Evolutionary conservation across 78 protist species (phyloP).

Genomic region (Dictyostelium brefeldianum): DNA sequence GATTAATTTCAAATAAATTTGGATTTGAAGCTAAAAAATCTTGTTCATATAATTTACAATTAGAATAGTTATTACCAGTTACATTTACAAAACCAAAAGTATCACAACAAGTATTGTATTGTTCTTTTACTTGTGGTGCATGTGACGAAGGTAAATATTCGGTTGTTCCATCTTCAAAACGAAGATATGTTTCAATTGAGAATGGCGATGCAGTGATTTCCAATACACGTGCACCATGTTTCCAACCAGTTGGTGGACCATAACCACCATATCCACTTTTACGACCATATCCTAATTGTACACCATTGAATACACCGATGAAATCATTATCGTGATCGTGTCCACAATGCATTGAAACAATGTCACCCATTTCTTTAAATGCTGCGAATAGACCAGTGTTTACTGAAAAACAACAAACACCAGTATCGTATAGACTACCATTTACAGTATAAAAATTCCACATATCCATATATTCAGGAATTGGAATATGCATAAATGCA

Average conservation of each 20-base stretch:
- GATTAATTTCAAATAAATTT: background rate
- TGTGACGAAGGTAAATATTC: background rate
- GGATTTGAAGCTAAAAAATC: background rate
- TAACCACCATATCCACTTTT: slow-evolving; percentile 77
- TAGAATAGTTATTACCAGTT: slow-evolving; percentile 5
- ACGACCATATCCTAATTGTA: slow-evolving; percentile 78
- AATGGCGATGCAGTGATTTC: slow-evolving; percentile 51
- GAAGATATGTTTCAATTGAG: slow-evolving; percentile 45
- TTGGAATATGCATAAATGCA: slow-evolving; percentile 81
- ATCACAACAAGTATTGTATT: slow-evolving; percentile 57
- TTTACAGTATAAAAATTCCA: slow-evolving; percentile 58
- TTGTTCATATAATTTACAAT: slow-evolving; percentile 45
- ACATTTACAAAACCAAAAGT: slow-evolving; percentile 53
- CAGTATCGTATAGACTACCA: slow-evolving; percentile 64
- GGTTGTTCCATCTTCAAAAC: slow-evolving; percentile 60
- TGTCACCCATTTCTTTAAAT: slow-evolving; percentile 74
- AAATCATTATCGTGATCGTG: slow-evolving; percentile 86
- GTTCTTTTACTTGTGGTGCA: slow-evolving; percentile 13
- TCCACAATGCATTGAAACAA: slow-evolving; percentile 69
- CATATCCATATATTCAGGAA: slow-evolving; percentile 72
- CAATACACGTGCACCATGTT: slow-evolving; percentile 63
- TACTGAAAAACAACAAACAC: slow-evolving; percentile 83
- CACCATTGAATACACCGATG: slow-evolving; percentile 63
- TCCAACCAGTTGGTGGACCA: slow-evolving; percentile 82
- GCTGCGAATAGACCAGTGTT: slow-evolving; percentile 84